These are phyloP conservation scores for Citrullus colocynthis DNA, from an alignment of 306 rosid species.

Conservation along the genomic window DNA sequence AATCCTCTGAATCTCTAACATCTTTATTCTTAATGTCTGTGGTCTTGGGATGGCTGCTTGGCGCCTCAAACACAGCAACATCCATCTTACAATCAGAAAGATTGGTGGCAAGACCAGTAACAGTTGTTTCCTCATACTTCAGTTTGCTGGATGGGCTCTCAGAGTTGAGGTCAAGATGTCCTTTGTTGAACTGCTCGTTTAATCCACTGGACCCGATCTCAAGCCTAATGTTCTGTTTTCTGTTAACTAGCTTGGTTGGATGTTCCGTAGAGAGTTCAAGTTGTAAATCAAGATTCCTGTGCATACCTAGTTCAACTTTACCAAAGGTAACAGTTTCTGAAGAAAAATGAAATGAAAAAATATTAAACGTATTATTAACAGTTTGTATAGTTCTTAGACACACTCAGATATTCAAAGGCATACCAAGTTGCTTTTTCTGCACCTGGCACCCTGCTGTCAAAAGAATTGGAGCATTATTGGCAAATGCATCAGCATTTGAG, in stretches of 20 bases:
- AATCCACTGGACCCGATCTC: conserved; percentile 35
- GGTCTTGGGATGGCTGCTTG: conserved; percentile 24
- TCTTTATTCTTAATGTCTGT: conserved; percentile 31
- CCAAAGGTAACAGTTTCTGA: conserved; percentile 20
- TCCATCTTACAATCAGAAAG: conserved; percentile 33
- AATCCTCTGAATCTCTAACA: conserved; percentile 23
- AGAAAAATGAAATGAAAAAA: conserved; percentile 18
- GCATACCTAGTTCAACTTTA: conserved; percentile 22
- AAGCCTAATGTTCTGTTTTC: conserved; percentile 23
- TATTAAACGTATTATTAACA: not conserved
- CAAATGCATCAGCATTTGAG: conserved; percentile 44
- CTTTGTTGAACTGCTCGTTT: conserved; percentile 37
- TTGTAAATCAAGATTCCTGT: conserved; percentile 27
- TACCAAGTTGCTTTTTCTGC: conserved; percentile 46
- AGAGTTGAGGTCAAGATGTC: conserved; percentile 27
- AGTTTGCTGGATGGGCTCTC: conserved; percentile 39
- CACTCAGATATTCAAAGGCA: conserved; percentile 9
- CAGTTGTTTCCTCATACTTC: conserved; percentile 30
- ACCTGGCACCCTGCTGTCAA: conserved; percentile 27
- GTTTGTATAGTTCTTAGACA: not conserved
- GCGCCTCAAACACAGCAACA: conserved; percentile 33
- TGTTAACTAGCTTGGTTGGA: conserved; percentile 32
- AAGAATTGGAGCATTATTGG: conserved; percentile 26
- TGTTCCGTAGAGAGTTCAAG: conserved; percentile 21
- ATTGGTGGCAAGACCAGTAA: conserved; percentile 32